Evolutionary conservation across 805 yeast species (phyloP).

Genomic region (Saturnispora diversa): DNA sequence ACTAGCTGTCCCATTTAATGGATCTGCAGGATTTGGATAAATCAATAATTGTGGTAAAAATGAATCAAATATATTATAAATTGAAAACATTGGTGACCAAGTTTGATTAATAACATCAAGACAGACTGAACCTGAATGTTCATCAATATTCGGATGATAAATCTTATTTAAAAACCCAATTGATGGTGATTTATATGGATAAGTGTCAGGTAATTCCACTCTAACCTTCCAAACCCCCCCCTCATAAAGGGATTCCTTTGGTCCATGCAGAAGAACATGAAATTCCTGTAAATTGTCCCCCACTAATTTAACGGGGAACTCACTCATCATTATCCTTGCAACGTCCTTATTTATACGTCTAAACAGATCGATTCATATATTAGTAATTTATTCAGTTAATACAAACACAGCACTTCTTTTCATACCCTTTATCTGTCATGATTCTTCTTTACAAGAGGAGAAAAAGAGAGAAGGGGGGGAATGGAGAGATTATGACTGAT

Average conservation of each 20-base stretch:
- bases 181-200: constrained; percentile 93
- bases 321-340: constrained; percentile 92
- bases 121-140: constrained; percentile 84
- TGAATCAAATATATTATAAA: constrained; percentile 82
- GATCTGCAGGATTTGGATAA: constrained; percentile 93
- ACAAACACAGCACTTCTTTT: background rate
- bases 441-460: constrained; percentile 1
- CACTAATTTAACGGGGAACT: constrained; percentile 75
- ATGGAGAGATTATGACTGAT: too few relatives aligned
- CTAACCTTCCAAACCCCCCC: constrained; percentile 86
- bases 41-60: constrained; percentile 86
- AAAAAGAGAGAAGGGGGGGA: constrained; percentile 1
- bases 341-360: constrained; percentile 90
- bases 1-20: constrained; percentile 86
- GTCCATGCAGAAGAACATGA: constrained; percentile 78
- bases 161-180: constrained; percentile 89
- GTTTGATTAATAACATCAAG: constrained; percentile 94
- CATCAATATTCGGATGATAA: constrained; percentile 93
- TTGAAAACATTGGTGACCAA: constrained; percentile 97
- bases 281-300: constrained; percentile 77
- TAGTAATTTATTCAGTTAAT: too few relatives aligned
- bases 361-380: constrained; percentile 3
- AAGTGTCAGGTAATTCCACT: constrained; percentile 90
- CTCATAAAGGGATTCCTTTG: constrained; percentile 78
- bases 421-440: constrained; percentile 1